Conservation (phyloP, 2,329 filamentous ascomycete species). For the Trichoderma atroviride region DNA sequence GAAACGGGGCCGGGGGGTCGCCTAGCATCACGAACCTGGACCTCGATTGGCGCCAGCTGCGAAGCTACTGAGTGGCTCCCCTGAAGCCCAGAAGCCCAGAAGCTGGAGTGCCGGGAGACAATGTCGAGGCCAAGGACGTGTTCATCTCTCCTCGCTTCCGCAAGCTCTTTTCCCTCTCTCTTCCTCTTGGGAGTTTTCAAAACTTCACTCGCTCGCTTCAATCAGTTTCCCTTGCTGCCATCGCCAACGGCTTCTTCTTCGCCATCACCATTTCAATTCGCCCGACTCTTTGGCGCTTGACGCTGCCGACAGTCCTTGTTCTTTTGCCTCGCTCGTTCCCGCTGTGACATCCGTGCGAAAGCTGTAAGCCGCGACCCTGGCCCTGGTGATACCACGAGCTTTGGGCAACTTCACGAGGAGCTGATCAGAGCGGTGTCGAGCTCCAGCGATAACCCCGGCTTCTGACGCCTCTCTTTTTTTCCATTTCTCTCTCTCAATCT, state of each 20-base stretch:
- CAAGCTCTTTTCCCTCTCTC: background rate
- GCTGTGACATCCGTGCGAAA: slow-evolving; percentile 16
- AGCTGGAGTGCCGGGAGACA: slow-evolving; percentile 18
- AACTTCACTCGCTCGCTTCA: slow-evolving; percentile 17
- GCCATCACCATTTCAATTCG: background rate
- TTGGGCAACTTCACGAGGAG: slow-evolving; percentile 24
- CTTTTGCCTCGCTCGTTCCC: slow-evolving; percentile 10
- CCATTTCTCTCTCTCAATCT: slow-evolving; percentile 16
- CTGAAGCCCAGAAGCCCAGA: slow-evolving; percentile 25
- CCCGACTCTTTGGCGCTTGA: slow-evolving; percentile 22
- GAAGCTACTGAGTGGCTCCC: slow-evolving; percentile 21
- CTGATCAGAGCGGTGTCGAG: slow-evolving; percentile 26
- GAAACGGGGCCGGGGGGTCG: slow-evolving; percentile 16
- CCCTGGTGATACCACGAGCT: slow-evolving; percentile 24
- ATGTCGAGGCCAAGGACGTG: slow-evolving; percentile 16
- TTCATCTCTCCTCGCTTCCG: slow-evolving; percentile 9
- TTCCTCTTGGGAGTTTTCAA: background rate
- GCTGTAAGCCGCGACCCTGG: slow-evolving; percentile 24
- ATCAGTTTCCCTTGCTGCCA: background rate
- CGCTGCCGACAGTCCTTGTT: slow-evolving; percentile 21
- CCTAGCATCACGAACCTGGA: slow-evolving; percentile 19
- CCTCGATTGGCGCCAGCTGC: slow-evolving; percentile 23
- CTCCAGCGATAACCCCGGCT: slow-evolving; percentile 15
- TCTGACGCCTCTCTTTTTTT: slow-evolving; percentile 11
- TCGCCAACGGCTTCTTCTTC: background rate